A percentile compares a stretch with the other conserved stretches of the same genome.
Evolutionary conservation across 1,284 basidiomycete genomes (phyloP).

Genomic region (Papiliotrema flavescens): DNA sequence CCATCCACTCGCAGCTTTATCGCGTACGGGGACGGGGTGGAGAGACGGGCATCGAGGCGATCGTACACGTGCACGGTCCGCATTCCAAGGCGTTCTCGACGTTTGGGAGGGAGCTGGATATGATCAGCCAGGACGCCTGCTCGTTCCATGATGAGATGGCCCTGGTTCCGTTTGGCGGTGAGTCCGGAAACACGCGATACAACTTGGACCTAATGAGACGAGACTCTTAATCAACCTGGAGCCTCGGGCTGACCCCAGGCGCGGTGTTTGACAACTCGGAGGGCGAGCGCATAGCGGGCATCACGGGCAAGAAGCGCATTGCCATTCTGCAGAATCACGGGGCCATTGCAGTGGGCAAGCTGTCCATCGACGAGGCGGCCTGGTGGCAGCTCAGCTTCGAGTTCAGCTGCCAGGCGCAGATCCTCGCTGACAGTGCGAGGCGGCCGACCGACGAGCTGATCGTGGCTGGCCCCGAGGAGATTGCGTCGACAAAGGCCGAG

Average conservation of each 20-base stretch:
- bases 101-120: conserved; percentile 34
- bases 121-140: conserved; percentile 44
- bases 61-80: conserved; percentile 44
- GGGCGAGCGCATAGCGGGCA: conserved; percentile 35
- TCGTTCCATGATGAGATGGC: conserved; percentile 35
- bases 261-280: conserved; percentile 40
- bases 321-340: conserved; percentile 44
- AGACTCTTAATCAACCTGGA: background rate
- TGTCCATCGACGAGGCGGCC: conserved; percentile 41
- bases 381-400: conserved; percentile 46
- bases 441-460: conserved; percentile 23
- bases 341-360: conserved; percentile 28
- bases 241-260: conserved; percentile 7
- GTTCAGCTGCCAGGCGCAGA: conserved; percentile 41
- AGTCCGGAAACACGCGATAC: no score
- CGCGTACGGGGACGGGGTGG: conserved; percentile 27
- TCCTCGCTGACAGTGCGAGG: conserved; percentile 36
- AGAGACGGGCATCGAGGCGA: conserved; percentile 28
- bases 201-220: no score
- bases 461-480: conserved; percentile 31
- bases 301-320: conserved; percentile 21
- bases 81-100: conserved; percentile 37
- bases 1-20: conserved; percentile 41
- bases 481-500: conserved; percentile 33
- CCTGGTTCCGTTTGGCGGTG: conserved; percentile 41